These are phyloP conservation scores for Fusarium brachygibbosum DNA, from an alignment of 2,329 filamentous ascomycete species.

Conservation along the genomic window DNA sequence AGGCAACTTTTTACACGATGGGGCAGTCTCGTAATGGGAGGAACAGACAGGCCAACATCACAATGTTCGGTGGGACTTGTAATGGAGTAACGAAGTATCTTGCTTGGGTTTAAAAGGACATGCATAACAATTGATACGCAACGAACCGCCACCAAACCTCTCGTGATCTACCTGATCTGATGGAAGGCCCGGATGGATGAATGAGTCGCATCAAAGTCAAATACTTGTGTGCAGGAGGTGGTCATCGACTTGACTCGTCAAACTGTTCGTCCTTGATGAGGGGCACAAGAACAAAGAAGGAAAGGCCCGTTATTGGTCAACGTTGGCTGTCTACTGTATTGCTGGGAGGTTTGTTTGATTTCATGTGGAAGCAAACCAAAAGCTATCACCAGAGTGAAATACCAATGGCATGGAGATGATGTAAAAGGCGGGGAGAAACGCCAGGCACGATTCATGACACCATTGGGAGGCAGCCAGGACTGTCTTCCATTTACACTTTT, in stretches of 20 bases:
- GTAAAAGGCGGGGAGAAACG: constrained; percentile 31
- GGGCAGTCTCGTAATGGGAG: constrained; percentile 42
- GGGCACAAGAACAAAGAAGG: constrained; percentile 17
- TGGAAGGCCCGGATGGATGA: constrained; percentile 7
- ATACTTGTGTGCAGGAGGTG: constrained; percentile 23
- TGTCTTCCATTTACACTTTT: background rate
- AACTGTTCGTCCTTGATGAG: constrained; percentile 6
- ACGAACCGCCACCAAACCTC: constrained; percentile 6
- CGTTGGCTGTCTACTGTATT: background rate
- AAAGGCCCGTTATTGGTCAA: constrained; percentile 22
- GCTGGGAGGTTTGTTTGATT: constrained; percentile 29
- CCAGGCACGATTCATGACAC: constrained; percentile 29
- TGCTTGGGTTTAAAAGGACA: background rate
- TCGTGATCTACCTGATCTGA: constrained; percentile 14
- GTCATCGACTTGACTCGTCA: constrained; percentile 43
- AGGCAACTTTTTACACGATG: constrained; percentile 25
- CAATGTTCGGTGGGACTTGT: constrained; percentile 34
- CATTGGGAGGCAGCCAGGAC: constrained; percentile 17
- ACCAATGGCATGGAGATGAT: constrained; percentile 41
- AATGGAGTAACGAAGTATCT: constrained; percentile 10
- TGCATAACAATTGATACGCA: constrained; percentile 6
- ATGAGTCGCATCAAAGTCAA: constrained; percentile 30
- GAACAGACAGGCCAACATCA: constrained; percentile 27
- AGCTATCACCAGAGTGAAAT: constrained; percentile 23
- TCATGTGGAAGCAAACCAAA: constrained; percentile 13